A percentile compares a stretch with the other conserved stretches of the same genome.
These are phyloP conservation scores for Trametes maxima DNA, from an alignment of 768 basidiomycete genomes.

Conservation along the genomic window DNA sequence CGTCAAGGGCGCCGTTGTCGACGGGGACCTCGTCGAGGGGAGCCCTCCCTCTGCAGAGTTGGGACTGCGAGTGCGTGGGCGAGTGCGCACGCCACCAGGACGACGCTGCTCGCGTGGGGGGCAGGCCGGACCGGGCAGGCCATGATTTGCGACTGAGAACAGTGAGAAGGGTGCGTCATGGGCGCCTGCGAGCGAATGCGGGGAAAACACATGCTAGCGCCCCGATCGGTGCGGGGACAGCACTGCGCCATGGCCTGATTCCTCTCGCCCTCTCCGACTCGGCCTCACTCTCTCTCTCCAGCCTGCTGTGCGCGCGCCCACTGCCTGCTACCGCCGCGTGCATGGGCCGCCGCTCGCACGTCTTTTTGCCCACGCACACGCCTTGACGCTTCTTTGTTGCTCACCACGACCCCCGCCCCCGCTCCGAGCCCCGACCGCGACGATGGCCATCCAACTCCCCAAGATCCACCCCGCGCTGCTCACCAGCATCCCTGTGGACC, in stretches of 20 bases:
- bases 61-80: too few species aligned
- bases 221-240: background rate
- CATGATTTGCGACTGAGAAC: background rate
- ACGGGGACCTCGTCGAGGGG: too few species aligned
- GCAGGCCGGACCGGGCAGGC: too few species aligned
- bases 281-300: background rate
- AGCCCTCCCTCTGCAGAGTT: too few species aligned
- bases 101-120: too few species aligned
- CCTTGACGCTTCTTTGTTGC: background rate
- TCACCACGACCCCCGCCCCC: background rate
- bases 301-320: background rate
- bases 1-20: background rate
- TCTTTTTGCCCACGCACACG: background rate
- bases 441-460: slow-evolving; percentile 16
- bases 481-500: background rate
- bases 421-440: background rate
- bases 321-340: background rate
- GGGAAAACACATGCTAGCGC: slow-evolving; percentile 13
- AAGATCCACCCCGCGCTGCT: slow-evolving; percentile 9
- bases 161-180: background rate
- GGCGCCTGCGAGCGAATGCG: slow-evolving; percentile 2
- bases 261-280: background rate
- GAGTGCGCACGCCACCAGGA: too few species aligned
- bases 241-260: slow-evolving; percentile 1
- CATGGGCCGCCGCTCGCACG: background rate